Evolutionary conservation across 345 rosid genomes (phyloP).

Genomic region (Conringia planisiliqua): DNA sequence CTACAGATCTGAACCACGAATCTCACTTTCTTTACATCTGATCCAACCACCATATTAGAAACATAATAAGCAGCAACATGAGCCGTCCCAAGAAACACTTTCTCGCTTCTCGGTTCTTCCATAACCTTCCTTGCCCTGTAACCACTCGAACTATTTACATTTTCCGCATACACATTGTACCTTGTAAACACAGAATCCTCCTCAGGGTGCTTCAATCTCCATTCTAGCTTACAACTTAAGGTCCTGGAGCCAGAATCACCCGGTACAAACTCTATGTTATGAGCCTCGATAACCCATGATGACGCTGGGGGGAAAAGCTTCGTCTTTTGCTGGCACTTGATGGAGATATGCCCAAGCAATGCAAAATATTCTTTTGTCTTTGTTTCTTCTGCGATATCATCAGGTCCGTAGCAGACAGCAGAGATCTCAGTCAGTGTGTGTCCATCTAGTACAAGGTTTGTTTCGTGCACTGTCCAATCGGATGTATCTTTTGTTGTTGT

Average conservation of each 20-base stretch:
- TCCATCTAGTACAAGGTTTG: slow-evolving; percentile 42
- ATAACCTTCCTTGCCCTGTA: slow-evolving; percentile 16
- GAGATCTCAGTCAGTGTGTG: slow-evolving; percentile 50
- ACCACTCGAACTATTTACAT: slow-evolving; percentile 14
- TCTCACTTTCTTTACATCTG: slow-evolving; percentile 40
- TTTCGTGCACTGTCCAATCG: slow-evolving; percentile 48
- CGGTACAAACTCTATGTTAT: slow-evolving; percentile 38
- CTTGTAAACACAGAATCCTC: slow-evolving; percentile 31
- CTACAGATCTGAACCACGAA: slow-evolving; percentile 52
- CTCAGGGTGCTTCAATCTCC: slow-evolving; percentile 45
- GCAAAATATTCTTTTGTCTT: slow-evolving; percentile 41
- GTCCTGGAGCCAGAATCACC: slow-evolving; percentile 36
- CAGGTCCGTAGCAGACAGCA: slow-evolving; percentile 53
- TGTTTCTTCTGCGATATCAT: slow-evolving; percentile 20
- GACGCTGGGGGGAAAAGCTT: slow-evolving; percentile 44
- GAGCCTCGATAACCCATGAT: slow-evolving; percentile 52
- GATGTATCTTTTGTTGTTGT: slow-evolving; percentile 27
- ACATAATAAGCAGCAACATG: slow-evolving; percentile 56
- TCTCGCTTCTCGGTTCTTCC: slow-evolving; percentile 10
- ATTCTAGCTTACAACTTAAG: slow-evolving; percentile 47
- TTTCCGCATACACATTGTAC: slow-evolving; percentile 57
- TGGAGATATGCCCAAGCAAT: slow-evolving; percentile 61
- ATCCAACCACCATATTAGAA: slow-evolving; percentile 42
- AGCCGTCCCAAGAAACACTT: slow-evolving; percentile 56
- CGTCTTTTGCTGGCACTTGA: slow-evolving; percentile 30